Conservation (phyloP, 164 flowering plant genomes). For the Chimonanthus salicifolius region DNA sequence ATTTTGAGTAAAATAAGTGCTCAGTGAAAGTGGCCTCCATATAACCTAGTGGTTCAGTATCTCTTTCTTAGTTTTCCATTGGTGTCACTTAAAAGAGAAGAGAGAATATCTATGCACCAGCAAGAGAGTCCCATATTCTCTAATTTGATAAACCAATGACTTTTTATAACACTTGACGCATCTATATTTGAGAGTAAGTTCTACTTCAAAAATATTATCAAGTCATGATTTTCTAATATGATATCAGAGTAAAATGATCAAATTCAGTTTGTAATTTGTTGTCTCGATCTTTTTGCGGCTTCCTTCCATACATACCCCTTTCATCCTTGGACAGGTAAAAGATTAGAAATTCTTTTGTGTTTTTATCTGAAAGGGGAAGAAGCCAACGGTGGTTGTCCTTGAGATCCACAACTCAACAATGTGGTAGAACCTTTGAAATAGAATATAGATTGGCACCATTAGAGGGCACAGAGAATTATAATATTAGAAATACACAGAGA, state of each 20-base stretch:
- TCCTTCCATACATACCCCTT: constrained; percentile 5
- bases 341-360: not conserved
- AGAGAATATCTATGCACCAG: too few species aligned
- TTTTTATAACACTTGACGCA: too few species aligned
- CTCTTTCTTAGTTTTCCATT: not conserved
- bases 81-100: not conserved
- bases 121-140: too few species aligned
- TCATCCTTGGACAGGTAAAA: not conserved
- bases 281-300: not conserved
- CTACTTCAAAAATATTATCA: too few species aligned
- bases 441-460: constrained; percentile 10
- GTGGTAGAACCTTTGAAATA: constrained; percentile 1
- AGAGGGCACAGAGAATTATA: constrained; percentile 3
- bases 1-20: not conserved
- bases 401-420: constrained; percentile 9
- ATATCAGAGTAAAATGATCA: too few species aligned
- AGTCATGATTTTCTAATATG: too few species aligned
- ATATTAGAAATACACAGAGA: not conserved
- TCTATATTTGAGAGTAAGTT: too few species aligned
- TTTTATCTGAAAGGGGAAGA: not conserved
- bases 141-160: too few species aligned
- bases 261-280: too few species aligned
- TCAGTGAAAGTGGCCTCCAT: not conserved
- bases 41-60: not conserved
- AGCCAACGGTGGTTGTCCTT: not conserved